phyloP scores from a whole-genome alignment of 495 filamentous ascomycete genomes.

The Durotheca rogersii region DNA sequence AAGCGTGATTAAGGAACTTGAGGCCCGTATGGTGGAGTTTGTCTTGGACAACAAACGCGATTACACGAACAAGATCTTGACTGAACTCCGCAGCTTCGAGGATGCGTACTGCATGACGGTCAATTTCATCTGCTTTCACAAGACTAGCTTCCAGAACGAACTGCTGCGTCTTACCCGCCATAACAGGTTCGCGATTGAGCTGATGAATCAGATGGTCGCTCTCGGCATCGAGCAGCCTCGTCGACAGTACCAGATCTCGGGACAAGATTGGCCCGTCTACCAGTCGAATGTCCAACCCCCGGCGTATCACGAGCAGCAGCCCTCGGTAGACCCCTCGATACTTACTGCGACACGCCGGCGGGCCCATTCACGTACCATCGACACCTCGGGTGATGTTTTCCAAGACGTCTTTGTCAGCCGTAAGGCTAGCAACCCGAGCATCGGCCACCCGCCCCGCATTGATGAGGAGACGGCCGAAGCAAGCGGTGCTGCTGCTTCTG shows the following conservation, averaged over 20 bases:
- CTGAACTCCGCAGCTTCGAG: conserved; percentile 70
- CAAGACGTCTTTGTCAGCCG: conserved; percentile 35
- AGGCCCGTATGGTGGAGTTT: conserved; percentile 80
- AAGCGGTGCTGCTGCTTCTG: conserved; percentile 7
- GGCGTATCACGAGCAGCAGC: conserved; percentile 23
- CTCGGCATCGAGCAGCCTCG: conserved; percentile 87
- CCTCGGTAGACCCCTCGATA: conserved; percentile 26
- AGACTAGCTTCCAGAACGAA: conserved; percentile 89
- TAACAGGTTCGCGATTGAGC: conserved; percentile 92
- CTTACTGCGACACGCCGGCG: conserved; percentile 32
- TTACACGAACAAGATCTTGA: conserved; percentile 86
- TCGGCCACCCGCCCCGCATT: conserved; percentile 28
- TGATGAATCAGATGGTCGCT: conserved; percentile 83
- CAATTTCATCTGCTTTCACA: conserved; percentile 98
- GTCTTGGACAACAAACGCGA: conserved; percentile 86
- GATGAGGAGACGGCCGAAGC: conserved; percentile 22
- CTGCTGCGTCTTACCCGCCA: conserved; percentile 82
- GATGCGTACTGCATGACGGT: conserved; percentile 68
- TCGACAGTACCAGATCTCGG: conserved; percentile 68
- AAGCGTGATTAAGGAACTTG: conserved; percentile 82
- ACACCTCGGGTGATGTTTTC: conserved; percentile 28
- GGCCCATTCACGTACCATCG: conserved; percentile 26
- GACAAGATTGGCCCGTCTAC: conserved; percentile 52
- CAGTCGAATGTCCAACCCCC: conserved; percentile 43
- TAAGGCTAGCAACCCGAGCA: conserved; percentile 18